Evolutionary conservation across 257 asterid genomes (phyloP).

Genomic region (Solanum pennellii): DNA sequence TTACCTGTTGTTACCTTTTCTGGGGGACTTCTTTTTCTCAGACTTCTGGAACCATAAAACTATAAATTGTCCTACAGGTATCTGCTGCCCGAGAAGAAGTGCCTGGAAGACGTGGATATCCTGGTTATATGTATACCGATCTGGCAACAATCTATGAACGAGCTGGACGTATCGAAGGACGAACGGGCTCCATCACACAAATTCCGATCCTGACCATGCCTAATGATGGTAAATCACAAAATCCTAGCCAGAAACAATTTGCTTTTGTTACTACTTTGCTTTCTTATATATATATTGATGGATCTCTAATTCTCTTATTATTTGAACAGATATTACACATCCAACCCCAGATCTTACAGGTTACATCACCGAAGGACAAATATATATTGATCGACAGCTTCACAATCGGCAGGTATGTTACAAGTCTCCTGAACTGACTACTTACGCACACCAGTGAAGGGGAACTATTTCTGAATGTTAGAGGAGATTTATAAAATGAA

Average conservation of each 20-base stretch:
- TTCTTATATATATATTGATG: neutral
- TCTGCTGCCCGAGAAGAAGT: slow-evolving; percentile 99
- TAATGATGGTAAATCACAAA: slow-evolving; percentile 60
- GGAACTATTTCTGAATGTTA: neutral
- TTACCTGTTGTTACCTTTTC: neutral
- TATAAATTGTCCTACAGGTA: slow-evolving; percentile 33
- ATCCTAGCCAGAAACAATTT: neutral
- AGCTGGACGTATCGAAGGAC: slow-evolving; percentile 98
- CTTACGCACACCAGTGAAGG: neutral
- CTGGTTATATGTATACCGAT: slow-evolving; percentile 96
- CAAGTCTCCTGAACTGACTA: neutral
- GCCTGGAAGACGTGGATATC: slow-evolving; percentile 95
- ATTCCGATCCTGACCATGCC: slow-evolving; percentile 98
- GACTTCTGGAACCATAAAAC: slow-evolving; percentile 1
- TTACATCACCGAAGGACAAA: slow-evolving; percentile 97
- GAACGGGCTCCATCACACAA: slow-evolving; percentile 94
- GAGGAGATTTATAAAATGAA: neutral
- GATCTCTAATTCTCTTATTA: neutral
- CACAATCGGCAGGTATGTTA: slow-evolving; percentile 32
- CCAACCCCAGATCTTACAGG: slow-evolving; percentile 99
- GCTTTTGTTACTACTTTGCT: neutral
- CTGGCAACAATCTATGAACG: slow-evolving; percentile 95
- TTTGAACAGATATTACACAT: slow-evolving; percentile 86
- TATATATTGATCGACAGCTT: slow-evolving; percentile 95
- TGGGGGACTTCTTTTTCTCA: neutral